Conservation (phyloP, 371 early-diverging fungal genomes). For the Lichtheimia ornata region DNA sequence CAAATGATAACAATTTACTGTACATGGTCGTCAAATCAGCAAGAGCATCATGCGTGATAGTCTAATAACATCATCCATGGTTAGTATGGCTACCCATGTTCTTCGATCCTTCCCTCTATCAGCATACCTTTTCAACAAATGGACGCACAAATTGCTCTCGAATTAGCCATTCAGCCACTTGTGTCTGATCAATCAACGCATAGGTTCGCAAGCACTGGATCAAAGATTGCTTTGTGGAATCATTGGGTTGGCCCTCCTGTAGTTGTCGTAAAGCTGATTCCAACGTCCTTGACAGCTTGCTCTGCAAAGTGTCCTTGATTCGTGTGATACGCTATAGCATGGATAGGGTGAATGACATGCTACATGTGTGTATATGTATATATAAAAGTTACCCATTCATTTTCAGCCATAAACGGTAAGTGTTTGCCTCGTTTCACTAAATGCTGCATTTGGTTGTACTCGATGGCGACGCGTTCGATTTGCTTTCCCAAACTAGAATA, state of each 20-base stretch:
- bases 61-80: slow-evolving; percentile 21
- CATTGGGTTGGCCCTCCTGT: slow-evolving; percentile 31
- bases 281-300: slow-evolving; percentile 54
- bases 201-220: slow-evolving; percentile 74
- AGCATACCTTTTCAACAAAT: slow-evolving; percentile 50
- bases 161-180: slow-evolving; percentile 71
- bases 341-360: too few relatives aligned
- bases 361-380: too few relatives aligned
- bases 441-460: slow-evolving; percentile 84
- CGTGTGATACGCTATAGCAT: slow-evolving; percentile 72
- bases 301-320: slow-evolving; percentile 72
- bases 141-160: slow-evolving; percentile 60
- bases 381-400: slow-evolving; percentile 66
- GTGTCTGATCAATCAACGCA: slow-evolving; percentile 72
- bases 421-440: slow-evolving; percentile 68
- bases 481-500: slow-evolving; percentile 52
- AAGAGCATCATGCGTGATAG: slow-evolving; percentile 25
- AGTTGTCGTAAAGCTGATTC: slow-evolving; percentile 51
- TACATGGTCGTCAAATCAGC: slow-evolving; percentile 60
- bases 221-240: slow-evolving; percentile 56
- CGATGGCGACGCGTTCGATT: slow-evolving; percentile 85
- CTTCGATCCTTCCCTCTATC: neutral
- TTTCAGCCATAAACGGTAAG: slow-evolving; percentile 72
- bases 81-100: neutral
- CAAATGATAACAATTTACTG: slow-evolving; percentile 57